Conservation (phyloP, 2,329 filamentous ascomycete species). For the Arthroderma sp. region DNA sequence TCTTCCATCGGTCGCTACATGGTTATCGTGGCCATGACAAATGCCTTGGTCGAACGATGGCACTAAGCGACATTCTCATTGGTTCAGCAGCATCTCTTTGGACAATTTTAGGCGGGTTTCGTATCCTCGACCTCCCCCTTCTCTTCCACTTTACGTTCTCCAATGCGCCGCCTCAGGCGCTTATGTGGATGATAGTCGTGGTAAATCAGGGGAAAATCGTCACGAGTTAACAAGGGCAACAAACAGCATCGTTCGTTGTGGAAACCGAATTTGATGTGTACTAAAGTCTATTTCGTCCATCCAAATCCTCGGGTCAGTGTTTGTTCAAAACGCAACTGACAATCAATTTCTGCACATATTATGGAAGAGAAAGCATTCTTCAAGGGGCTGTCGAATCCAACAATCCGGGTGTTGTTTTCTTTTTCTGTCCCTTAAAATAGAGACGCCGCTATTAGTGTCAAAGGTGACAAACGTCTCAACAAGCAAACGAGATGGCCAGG, state of each 20-base stretch:
- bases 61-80: background rate
- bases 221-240: background rate
- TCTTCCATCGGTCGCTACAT: background rate
- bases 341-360: background rate
- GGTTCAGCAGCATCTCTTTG: background rate
- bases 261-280: background rate
- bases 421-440: background rate
- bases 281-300: background rate
- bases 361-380: background rate
- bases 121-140: background rate
- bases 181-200: background rate
- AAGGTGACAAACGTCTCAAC: background rate
- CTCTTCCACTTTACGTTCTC: background rate
- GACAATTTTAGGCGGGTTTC: background rate
- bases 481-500: background rate
- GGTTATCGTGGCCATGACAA: background rate
- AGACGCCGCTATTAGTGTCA: background rate
- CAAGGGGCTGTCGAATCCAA: background rate
- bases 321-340: background rate
- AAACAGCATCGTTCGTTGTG: background rate
- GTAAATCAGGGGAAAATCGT: background rate
- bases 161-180: background rate
- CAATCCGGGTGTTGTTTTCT: background rate
- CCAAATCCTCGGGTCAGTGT: background rate
- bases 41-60: background rate